Base-by-base conservation (phyloP, 331 rosid genomes). In the Erythrophleum ivorense region DNA sequence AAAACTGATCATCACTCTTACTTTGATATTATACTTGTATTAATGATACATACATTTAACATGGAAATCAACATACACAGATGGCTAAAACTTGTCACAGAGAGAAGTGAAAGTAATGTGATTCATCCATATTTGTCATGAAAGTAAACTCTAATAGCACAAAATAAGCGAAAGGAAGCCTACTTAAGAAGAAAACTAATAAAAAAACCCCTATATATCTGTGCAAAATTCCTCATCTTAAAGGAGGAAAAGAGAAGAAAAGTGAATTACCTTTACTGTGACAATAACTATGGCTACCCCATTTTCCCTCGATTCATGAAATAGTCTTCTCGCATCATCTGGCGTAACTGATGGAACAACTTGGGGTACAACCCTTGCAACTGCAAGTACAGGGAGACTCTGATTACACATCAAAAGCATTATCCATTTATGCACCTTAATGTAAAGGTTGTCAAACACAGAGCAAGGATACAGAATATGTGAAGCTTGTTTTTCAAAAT, bases 291-390 rank as follows among this genome's bases (percentile, higher is more conserved):
- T 11, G 0, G 85, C 85, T 14, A 81, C 31, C 0, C 80, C 80
- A 10, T 53, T 21, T 75, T 81, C 80, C 71, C 80, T 81, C 6
- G 85, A 81, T 60, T 66, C 78, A 13, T 66, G 80, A 66, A 81
- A 81, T 1, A 81, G 6, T 31, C 55, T 66, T 31, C 80, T 66
- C 12, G 80, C 85, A 19, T 24, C 80, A 45, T 66, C 80, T 4
- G 71, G 80, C 0, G 85, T 75, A 54, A 81, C 15, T 3, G 71
- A 75, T 16, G 81, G 80, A 81, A 81, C 85, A 43, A 31, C 80
- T 65, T 75, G 80, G 9, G 81, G 80, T 79, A 81, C 45, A 29
- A 81, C 80, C 85, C 62, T 81, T 43, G 85, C 85, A 18, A 81
- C 81, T 81, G 41, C 76, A 81, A 74, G 29, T 1, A 62, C 12